phyloP scores from a whole-genome alignment of 2,329 filamentous ascomycete genomes.

The Domatiomyces globalis region DNA sequence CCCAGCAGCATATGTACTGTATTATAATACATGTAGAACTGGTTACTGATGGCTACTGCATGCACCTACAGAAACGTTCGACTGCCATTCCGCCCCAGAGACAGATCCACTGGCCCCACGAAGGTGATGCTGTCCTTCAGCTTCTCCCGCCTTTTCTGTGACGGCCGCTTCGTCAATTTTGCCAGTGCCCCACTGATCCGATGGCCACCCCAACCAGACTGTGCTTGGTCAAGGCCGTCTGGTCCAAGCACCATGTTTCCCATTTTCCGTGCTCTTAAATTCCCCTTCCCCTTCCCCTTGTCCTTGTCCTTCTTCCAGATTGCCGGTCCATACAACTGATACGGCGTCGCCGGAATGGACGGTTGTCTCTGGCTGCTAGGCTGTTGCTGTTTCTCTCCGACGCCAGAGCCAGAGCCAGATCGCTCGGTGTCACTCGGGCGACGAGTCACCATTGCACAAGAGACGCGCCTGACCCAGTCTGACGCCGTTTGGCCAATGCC shows the following conservation, averaged over 20 bases:
- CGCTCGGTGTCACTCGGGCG: background rate
- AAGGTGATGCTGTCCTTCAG: slow-evolving; percentile 30
- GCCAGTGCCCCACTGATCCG: slow-evolving; percentile 24
- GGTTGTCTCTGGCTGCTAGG: slow-evolving; percentile 22
- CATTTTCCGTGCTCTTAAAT: slow-evolving; percentile 4
- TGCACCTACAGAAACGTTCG: background rate
- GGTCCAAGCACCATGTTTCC: slow-evolving; percentile 6
- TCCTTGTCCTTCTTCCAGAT: slow-evolving; percentile 22
- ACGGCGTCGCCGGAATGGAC: slow-evolving; percentile 24
- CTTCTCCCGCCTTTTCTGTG: slow-evolving; percentile 24
- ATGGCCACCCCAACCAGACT: slow-evolving; percentile 9
- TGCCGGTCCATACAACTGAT: slow-evolving; percentile 25
- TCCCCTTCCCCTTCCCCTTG: slow-evolving; percentile 13
- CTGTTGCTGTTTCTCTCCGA: slow-evolving; percentile 9
- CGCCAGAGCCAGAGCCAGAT: background rate
- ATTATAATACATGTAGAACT: too few relatives aligned
- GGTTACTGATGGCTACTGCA: too few relatives aligned
- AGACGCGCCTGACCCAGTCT: background rate
- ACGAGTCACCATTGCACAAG: background rate
- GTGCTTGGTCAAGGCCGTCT: slow-evolving; percentile 13
- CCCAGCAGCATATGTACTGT: too few relatives aligned
- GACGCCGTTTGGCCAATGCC: slow-evolving; percentile 4
- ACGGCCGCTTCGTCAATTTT: slow-evolving; percentile 23
- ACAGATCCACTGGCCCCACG: slow-evolving; percentile 25
- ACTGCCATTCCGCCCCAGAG: slow-evolving; percentile 9